Evolutionary conservation across 139 green algal species (phyloP).

Genomic region (Picochlorum sp.): DNA sequence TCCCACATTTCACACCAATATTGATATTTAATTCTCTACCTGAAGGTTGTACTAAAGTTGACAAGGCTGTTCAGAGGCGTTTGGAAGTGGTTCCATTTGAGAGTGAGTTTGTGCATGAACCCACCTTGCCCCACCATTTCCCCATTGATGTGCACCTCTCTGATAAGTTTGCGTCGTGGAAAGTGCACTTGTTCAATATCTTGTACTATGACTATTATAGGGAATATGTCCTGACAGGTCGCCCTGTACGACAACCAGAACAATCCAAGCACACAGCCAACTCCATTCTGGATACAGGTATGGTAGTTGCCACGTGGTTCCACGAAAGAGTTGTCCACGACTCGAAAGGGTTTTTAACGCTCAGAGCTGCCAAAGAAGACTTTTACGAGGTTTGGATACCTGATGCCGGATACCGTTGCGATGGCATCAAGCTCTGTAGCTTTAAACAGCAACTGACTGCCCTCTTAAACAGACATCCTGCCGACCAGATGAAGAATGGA

Average conservation of each 20-base stretch:
- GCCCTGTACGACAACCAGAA: background rate
- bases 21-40: no score
- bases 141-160: background rate
- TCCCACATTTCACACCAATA: no score
- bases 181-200: constrained; percentile 6
- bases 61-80: background rate
- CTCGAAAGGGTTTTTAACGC: background rate
- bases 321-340: background rate
- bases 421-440: background rate
- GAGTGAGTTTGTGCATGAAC: background rate
- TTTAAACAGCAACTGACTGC: background rate
- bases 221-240: background rate
- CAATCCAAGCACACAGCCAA: background rate
- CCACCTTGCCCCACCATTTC: background rate
- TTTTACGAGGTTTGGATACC: background rate
- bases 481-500: background rate
- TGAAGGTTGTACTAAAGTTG: no score
- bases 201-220: background rate
- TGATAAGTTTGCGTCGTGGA: background rate
- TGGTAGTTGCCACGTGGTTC: background rate
- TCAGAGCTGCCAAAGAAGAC: background rate
- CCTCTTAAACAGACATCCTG: background rate
- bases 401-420: background rate
- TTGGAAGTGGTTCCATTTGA: background rate
- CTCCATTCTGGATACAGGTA: background rate